Evolutionary conservation across 2,329 filamentous ascomycete genomes (phyloP).

Genomic region (Curvularia spicifera): DNA sequence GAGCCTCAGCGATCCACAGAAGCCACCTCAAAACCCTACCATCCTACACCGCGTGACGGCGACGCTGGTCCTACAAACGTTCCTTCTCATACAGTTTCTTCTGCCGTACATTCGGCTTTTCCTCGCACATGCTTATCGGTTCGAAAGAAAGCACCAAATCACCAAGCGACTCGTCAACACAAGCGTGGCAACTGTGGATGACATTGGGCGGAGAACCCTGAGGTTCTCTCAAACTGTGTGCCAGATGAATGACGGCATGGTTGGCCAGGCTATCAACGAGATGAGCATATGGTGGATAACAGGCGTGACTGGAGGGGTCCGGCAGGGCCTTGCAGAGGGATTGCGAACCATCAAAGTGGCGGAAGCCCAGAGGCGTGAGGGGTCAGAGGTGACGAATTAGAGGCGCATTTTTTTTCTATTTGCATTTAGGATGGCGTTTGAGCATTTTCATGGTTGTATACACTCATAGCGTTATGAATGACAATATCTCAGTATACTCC

Average conservation of each 20-base stretch:
- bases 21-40: conserved; percentile 47
- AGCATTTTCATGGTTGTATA: conserved; percentile 4
- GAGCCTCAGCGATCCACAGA: conserved; percentile 9
- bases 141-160: conserved; percentile 71
- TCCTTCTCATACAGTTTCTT: conserved; percentile 66
- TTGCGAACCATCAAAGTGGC: conserved; percentile 54
- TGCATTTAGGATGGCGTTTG: conserved; percentile 5
- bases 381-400: conserved; percentile 15
- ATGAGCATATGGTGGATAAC: conserved; percentile 67
- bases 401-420: not conserved
- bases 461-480: not conserved
- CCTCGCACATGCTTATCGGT: conserved; percentile 62
- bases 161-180: conserved; percentile 63
- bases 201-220: conserved; percentile 60
- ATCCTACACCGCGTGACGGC: conserved; percentile 66
- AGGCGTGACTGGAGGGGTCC: conserved; percentile 69
- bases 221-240: conserved; percentile 62
- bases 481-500: not conserved
- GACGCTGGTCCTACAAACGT: conserved; percentile 62
- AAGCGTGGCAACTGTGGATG: conserved; percentile 61
- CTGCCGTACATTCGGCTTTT: conserved; percentile 66
- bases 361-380: conserved; percentile 4
- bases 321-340: conserved; percentile 66
- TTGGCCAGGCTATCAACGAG: conserved; percentile 65
- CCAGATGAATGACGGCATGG: conserved; percentile 67